These are phyloP conservation scores for Diaporthe citrichinensis DNA, from an alignment of 2,329 filamentous ascomycete genomes.

Conservation along the genomic window DNA sequence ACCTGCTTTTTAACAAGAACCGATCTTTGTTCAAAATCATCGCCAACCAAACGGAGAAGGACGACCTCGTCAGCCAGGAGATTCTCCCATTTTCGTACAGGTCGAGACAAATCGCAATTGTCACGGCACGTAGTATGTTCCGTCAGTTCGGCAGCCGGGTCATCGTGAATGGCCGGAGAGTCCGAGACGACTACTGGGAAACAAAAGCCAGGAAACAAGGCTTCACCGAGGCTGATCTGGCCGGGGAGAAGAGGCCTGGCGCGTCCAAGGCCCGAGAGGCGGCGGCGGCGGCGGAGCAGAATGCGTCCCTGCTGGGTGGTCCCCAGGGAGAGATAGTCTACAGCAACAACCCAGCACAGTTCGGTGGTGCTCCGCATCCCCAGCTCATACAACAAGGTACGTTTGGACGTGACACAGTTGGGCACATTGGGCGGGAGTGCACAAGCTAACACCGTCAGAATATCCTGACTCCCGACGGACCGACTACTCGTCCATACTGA, in stretches of 20 bases:
- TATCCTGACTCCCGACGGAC: conserved; percentile 82
- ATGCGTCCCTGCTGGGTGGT: conserved; percentile 72
- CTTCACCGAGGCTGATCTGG: conserved; percentile 96
- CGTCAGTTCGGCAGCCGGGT: conserved; percentile 97
- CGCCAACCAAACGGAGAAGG: conserved; percentile 94
- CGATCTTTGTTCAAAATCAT: conserved; percentile 98
- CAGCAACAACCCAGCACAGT: conserved; percentile 77
- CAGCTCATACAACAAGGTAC: conserved; percentile 81
- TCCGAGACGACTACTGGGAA: conserved; percentile 99
- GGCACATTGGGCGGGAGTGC: conserved; percentile 79
- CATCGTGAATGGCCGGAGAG: conserved; percentile 88
- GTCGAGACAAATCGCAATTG: conserved; percentile 98
- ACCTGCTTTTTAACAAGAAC: conserved; percentile 98
- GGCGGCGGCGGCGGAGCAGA: conserved; percentile 76
- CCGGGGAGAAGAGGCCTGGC: conserved; percentile 95
- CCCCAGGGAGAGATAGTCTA: conserved; percentile 91
- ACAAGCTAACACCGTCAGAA: conserved; percentile 87
- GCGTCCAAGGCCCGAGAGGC: conserved; percentile 90
- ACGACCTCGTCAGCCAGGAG: conserved; percentile 94
- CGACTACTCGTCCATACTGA: conserved; percentile 84
- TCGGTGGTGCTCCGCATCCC: conserved; percentile 76
- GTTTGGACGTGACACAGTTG: conserved; percentile 70
- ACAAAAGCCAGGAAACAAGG: conserved; percentile 97
- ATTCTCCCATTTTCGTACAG: conserved; percentile 97
- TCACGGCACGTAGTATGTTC: conserved; percentile 98